phyloP scores from a whole-genome alignment of 345 rosid genomes.

The Acer campestre region DNA sequence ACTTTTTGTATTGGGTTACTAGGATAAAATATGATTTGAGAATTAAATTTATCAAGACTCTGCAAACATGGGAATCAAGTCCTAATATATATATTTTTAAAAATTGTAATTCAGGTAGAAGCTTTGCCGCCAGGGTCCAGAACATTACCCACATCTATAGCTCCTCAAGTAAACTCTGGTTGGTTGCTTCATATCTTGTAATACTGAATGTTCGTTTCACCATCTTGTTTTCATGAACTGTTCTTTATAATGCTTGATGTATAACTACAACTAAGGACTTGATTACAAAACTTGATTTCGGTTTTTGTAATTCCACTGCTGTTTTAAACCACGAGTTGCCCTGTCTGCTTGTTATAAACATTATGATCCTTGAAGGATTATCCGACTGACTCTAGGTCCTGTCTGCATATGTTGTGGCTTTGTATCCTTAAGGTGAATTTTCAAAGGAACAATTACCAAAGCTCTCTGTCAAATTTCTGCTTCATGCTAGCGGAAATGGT shows the following conservation, averaged over 20 bases:
- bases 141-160: constrained; percentile 34
- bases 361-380: background rate
- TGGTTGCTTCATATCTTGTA: constrained; percentile 21
- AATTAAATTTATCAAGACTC: too few relatives aligned
- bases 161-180: constrained; percentile 45
- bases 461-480: constrained; percentile 60
- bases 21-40: background rate
- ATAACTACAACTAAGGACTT: background rate
- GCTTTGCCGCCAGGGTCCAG: constrained; percentile 29
- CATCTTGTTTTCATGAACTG: background rate
- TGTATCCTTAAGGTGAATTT: constrained; percentile 34
- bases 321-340: background rate
- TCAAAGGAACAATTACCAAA: constrained; percentile 44
- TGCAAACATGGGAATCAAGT: too few relatives aligned
- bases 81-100: too few relatives aligned
- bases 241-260: background rate
- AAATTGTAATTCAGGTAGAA: constrained; percentile 37
- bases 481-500: constrained; percentile 68
- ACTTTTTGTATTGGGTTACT: too few relatives aligned
- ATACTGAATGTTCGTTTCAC: background rate
- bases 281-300: background rate
- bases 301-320: background rate
- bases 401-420: constrained; percentile 4
- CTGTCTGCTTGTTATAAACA: background rate
- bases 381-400: constrained; percentile 1